A percentile compares a stretch with the other conserved stretches of the same genome.
Conservation (phyloP, 164 flowering plant species). For the Vitis cinerea region DNA sequence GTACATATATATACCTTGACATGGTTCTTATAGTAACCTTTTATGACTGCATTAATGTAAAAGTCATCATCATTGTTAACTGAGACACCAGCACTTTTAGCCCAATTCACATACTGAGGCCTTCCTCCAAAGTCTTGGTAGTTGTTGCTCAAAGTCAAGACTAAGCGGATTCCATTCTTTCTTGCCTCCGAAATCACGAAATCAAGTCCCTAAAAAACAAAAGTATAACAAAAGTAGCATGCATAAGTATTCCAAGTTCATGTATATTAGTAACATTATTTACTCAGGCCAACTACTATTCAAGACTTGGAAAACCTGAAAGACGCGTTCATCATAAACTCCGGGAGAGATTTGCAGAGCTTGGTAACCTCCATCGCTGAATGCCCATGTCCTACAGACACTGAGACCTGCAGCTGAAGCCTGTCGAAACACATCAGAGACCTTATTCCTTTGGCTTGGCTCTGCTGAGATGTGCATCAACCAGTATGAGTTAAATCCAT, state of each 20-base stretch:
- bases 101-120: conserved; percentile 51
- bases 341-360: conserved; percentile 55
- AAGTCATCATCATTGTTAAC: conserved; percentile 40
- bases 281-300: too few species aligned
- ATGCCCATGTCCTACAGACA: conserved; percentile 55
- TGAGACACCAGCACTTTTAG: conserved; percentile 24
- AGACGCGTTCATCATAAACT: conserved; percentile 30
- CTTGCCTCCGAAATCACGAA: conserved; percentile 50
- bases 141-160: conserved; percentile 43
- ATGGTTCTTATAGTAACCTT: conserved; percentile 39
- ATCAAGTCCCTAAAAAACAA: conserved; percentile 41
- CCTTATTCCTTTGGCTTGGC: conserved; percentile 28
- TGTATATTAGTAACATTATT: too few species aligned
- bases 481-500: conserved; percentile 63
- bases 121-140: conserved; percentile 49
- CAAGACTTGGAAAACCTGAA: conserved; percentile 26
- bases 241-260: too few species aligned
- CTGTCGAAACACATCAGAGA: conserved; percentile 28
- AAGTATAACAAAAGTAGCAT: neutral
- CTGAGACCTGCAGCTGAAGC: conserved; percentile 37
- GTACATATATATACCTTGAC: conserved; percentile 20
- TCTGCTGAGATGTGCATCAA: conserved; percentile 41
- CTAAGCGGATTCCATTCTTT: conserved; percentile 27
- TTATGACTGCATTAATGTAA: conserved; percentile 29
- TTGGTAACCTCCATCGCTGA: conserved; percentile 41